These are phyloP conservation scores for Lentinula lateritia DNA, from an alignment of 768 basidiomycete genomes.

Conservation along the genomic window DNA sequence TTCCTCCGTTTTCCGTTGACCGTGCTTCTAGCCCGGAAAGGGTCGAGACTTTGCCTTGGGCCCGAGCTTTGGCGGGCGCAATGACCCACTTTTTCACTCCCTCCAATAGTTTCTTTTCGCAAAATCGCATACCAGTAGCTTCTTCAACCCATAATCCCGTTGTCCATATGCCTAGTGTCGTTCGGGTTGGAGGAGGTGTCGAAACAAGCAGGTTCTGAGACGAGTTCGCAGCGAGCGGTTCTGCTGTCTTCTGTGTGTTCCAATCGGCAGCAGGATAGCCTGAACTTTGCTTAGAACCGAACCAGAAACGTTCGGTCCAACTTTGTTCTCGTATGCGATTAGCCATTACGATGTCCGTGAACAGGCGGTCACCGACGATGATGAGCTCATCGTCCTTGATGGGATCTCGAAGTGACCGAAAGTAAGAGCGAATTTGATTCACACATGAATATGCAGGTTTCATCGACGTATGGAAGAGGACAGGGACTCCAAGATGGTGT, in stretches of 20 bases:
- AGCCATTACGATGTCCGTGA: conserved; percentile 88
- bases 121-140: conserved; percentile 52
- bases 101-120: conserved; percentile 48
- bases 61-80: not conserved
- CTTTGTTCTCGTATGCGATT: conserved; percentile 51
- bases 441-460: conserved; percentile 86
- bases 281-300: not conserved
- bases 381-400: conserved; percentile 62
- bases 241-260: no score
- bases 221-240: no score
- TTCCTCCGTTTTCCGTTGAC: not conserved
- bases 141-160: conserved; percentile 66
- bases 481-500: conserved; percentile 70
- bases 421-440: conserved; percentile 65
- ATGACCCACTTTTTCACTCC: conserved; percentile 35
- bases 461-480: conserved; percentile 67
- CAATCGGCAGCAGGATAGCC: not conserved
- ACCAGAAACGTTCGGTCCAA: conserved; percentile 11
- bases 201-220: not conserved
- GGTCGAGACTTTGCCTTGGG: not conserved
- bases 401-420: conserved; percentile 52
- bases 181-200: conserved; percentile 15
- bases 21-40: no score
- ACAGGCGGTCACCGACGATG: conserved; percentile 86
- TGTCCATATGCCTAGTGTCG: conserved; percentile 68